Evolutionary conservation across 1,284 basidiomycete genomes (phyloP), one percentile per base, ranked within the genome.

Genomic region (Microbotryum intermedium): DNA sequence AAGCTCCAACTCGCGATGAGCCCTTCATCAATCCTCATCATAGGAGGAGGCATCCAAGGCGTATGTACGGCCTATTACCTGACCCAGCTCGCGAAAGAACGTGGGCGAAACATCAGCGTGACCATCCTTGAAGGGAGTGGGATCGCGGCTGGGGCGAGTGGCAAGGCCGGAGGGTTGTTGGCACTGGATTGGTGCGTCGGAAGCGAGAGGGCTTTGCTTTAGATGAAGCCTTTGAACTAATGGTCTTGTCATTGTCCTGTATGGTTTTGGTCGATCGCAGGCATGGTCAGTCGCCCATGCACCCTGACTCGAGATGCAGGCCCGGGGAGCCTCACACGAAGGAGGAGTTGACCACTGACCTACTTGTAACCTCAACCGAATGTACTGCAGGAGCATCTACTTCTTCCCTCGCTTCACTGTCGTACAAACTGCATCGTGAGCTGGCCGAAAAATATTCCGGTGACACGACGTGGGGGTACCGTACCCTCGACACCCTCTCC

Each of bases 81-180:
- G 53, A 50, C 57, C 5, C 29, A 29, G 1, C 57, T 55, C 44
- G 55, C 58, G 4, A 75, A 57, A 34, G 59, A 64, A 30, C 59
- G 54, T 18, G 43, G 30, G 23, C 30, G 53, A 20, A 4, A 26
- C 23, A 54, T 62, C 29, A 64, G 61, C 23, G 72, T 79, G 57
- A 78, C 76, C 1, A 73, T 97, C 7, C 74, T 95, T 53, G 92
- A 97, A 75, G 85, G 88, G 4, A 88, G 85, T 1, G 73, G 70
- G 6, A 74, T 82, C 16, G 82, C 81, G 0, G 76, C 79, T 7
- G 83, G 75, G 0, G 89, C 91, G 1, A 88, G 85, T 0, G 92
- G 92, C 6, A 94, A 94, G 73, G 87, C 89, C 0, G 92, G 90
- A 3, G 92, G 92, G 0, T 84, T 97, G n/a, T 80, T 97, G 25